Percentiles rank a stretch among this genome's conserved stretches.
These are phyloP conservation scores for Gastrolobium villosum DNA, from an alignment of 306 rosid genomes.

Conservation along the genomic window DNA sequence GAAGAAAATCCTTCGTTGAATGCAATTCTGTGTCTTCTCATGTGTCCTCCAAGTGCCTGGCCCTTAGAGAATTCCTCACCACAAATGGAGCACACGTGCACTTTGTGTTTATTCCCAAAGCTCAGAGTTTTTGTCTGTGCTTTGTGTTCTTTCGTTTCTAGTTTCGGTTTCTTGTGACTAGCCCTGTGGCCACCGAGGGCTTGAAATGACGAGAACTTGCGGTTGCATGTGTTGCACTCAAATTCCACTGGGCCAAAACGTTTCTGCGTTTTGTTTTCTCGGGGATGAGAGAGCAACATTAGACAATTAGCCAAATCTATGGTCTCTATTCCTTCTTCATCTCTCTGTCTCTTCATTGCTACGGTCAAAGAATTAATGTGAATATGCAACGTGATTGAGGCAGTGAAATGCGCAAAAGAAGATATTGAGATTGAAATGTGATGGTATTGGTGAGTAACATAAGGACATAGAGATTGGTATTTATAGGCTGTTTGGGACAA, in stretches of 20 bases:
- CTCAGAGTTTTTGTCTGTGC: constrained; percentile 23
- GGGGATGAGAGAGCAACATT: constrained; percentile 22
- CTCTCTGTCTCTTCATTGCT: constrained; percentile 55
- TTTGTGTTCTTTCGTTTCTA: constrained; percentile 4
- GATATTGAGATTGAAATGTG: constrained; percentile 19
- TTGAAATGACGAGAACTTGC: constrained; percentile 61
- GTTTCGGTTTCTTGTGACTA: constrained; percentile 55
- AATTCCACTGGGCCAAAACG: background rate
- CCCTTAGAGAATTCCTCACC: constrained; percentile 73
- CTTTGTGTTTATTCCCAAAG: constrained; percentile 23
- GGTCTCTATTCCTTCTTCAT: constrained; percentile 31
- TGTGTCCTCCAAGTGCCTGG: constrained; percentile 71
- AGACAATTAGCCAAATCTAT: constrained; percentile 41
- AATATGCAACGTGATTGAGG: background rate
- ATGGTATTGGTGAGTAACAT: constrained; percentile 8
- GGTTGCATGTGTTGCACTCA: constrained; percentile 58
- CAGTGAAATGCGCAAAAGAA: background rate
- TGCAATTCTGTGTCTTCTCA: constrained; percentile 62
- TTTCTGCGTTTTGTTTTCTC: background rate
- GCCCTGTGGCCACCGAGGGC: constrained; percentile 60
- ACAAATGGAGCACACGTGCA: constrained; percentile 74
- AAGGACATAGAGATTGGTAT: constrained; percentile 12
- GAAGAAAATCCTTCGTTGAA: constrained; percentile 37
- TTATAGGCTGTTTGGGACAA: constrained; percentile 36
- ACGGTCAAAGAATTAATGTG: background rate